Conservation (phyloP, 1,284 basidiomycete species). For the Sanghuangporus baumii region DNA sequence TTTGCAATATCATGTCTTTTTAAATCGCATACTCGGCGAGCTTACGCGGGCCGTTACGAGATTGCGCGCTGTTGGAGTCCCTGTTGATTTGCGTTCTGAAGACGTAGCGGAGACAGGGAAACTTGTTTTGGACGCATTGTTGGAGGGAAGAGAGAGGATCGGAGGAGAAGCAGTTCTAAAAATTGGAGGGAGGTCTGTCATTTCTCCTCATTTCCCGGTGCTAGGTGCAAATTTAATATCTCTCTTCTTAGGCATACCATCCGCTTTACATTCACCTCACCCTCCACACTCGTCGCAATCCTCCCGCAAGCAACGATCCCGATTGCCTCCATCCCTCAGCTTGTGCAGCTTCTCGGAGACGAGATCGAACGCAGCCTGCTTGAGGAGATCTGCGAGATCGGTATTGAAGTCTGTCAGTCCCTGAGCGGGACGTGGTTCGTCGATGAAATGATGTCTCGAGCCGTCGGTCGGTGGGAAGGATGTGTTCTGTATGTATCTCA, state of each 20-base stretch:
- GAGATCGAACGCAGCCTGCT: slow-evolving; percentile 67
- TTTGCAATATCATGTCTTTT: slow-evolving; percentile 72
- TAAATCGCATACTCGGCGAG: slow-evolving; percentile 53
- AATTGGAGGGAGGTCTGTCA: slow-evolving; percentile 55
- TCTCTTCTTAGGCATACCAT: slow-evolving; percentile 51
- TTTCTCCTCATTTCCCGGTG: background rate
- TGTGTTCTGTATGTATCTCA: slow-evolving; percentile 54
- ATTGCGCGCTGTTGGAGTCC: slow-evolving; percentile 49
- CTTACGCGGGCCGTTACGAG: slow-evolving; percentile 44
- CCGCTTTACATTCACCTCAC: slow-evolving; percentile 66
- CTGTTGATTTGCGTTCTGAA: slow-evolving; percentile 51
- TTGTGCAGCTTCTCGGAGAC: slow-evolving; percentile 67
- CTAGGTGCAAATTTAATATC: background rate
- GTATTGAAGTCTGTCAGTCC: slow-evolving; percentile 46
- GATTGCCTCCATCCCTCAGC: slow-evolving; percentile 67
- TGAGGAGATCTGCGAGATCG: slow-evolving; percentile 59
- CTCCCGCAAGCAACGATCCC: slow-evolving; percentile 68
- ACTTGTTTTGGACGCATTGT: slow-evolving; percentile 44
- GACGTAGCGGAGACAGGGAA: slow-evolving; percentile 62
- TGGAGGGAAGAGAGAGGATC: slow-evolving; percentile 30
- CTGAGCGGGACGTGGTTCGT: slow-evolving; percentile 72
- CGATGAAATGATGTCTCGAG: slow-evolving; percentile 54
- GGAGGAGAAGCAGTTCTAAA: slow-evolving; percentile 66
- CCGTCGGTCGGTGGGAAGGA: slow-evolving; percentile 76
- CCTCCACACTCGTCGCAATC: slow-evolving; percentile 65